phyloP scores from a whole-genome alignment of 108 stramenopile species.

The Cyclotella distinguenda region DNA sequence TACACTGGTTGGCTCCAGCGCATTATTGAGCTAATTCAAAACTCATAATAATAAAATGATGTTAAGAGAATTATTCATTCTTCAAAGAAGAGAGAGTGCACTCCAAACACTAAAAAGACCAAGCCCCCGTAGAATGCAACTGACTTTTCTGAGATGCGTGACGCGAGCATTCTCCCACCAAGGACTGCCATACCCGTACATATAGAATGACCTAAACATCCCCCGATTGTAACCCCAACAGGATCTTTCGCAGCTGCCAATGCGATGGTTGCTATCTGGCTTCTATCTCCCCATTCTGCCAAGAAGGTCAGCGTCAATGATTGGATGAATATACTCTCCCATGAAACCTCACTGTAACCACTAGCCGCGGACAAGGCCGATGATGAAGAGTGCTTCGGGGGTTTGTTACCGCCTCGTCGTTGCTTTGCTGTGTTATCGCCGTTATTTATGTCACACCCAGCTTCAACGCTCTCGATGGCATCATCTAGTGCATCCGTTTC shows the following conservation, averaged over 20 bases:
- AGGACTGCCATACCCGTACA: slow-evolving; percentile 97
- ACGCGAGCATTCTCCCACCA: slow-evolving; percentile 97
- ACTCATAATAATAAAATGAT: too few species aligned
- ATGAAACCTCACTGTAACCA: slow-evolving; percentile 39
- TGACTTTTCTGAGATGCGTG: slow-evolving; percentile 92
- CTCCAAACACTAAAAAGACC: slow-evolving; percentile 93
- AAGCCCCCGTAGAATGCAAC: slow-evolving; percentile 89
- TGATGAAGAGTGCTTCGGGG: slow-evolving; percentile 41
- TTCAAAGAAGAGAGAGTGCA: slow-evolving; percentile 90
- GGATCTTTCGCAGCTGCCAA: slow-evolving; percentile 95
- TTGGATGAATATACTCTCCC: slow-evolving; percentile 76
- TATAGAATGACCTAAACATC: slow-evolving; percentile 93
- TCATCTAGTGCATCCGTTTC: slow-evolving; percentile 8
- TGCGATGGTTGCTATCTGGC: slow-evolving; percentile 99
- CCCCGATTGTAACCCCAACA: slow-evolving; percentile 94
- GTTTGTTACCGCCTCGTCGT: too few species aligned
- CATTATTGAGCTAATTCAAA: too few species aligned
- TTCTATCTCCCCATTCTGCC: slow-evolving; percentile 99
- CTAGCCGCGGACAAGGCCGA: slow-evolving; percentile 35
- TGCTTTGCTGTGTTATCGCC: too few species aligned
- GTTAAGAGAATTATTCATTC: slow-evolving; percentile 8
- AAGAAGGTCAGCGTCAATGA: slow-evolving; percentile 96
- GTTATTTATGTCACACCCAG: slow-evolving; percentile 33
- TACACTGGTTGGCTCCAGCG: too few species aligned
- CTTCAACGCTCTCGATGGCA: slow-evolving; percentile 30